Conservation (phyloP, 148 eudicot species). For the Vaccinium vitisidaea region DNA sequence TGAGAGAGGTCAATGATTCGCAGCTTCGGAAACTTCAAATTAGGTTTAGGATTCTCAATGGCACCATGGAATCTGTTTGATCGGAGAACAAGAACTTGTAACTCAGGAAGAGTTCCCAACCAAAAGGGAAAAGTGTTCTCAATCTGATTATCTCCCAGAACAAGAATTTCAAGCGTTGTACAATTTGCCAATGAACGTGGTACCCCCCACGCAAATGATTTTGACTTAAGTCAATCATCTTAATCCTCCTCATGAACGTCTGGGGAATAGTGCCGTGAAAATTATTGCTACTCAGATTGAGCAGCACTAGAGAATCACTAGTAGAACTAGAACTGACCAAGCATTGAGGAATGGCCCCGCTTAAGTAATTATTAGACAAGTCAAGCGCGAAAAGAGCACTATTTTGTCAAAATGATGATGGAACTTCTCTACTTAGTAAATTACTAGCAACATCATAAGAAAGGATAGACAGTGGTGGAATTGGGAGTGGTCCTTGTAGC, state of each 20-base stretch:
- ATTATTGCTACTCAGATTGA: background rate
- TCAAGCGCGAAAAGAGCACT: background rate
- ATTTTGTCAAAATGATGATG: background rate
- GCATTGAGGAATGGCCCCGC: background rate
- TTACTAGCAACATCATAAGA: background rate
- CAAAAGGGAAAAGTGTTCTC: background rate
- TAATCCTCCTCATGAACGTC: background rate
- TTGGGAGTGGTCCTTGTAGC: background rate
- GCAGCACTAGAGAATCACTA: background rate
- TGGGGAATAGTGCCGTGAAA: background rate
- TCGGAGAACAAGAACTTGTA: background rate
- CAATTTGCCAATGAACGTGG: background rate
- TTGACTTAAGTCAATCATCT: background rate
- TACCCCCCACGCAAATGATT: background rate
- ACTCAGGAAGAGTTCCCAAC: background rate
- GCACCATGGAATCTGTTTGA: background rate
- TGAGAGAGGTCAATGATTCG: background rate
- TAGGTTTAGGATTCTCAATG: background rate
- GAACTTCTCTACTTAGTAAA: background rate
- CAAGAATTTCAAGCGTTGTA: slow-evolving; percentile 5
- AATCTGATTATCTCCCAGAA: background rate
- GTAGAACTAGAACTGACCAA: background rate
- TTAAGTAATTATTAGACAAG: background rate
- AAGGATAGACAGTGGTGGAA: background rate
- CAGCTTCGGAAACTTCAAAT: background rate